A percentile compares a stretch with the other conserved stretches of the same genome.
These are phyloP conservation scores for Ceratobasidium sp. DNA, from an alignment of 1,284 basidiomycete genomes.

Conservation along the genomic window DNA sequence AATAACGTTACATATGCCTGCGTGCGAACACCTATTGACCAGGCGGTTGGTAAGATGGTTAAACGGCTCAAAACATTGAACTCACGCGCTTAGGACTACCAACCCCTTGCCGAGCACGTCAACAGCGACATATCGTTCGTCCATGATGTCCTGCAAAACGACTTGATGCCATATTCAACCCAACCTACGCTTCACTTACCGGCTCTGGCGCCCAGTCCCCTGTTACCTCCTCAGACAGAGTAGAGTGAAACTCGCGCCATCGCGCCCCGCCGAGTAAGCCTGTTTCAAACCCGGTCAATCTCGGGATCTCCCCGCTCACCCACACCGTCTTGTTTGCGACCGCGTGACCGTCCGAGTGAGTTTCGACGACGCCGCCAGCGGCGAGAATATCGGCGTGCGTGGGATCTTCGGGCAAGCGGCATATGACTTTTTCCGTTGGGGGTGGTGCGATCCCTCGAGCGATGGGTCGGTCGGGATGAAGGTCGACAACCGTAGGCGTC, in stretches of 20 bases:
- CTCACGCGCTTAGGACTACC: conserved; percentile 81
- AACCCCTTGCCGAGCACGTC: conserved; percentile 81
- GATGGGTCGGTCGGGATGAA: conserved; percentile 76
- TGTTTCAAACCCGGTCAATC: conserved; percentile 69
- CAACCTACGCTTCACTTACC: conserved; percentile 50
- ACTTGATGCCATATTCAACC: background rate
- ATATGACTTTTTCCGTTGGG: conserved; percentile 62
- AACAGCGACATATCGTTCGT: conserved; percentile 78
- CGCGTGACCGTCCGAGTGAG: conserved; percentile 63
- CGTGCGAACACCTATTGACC: conserved; percentile 72
- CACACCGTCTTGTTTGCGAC: conserved; percentile 68
- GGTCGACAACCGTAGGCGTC: conserved; percentile 64
- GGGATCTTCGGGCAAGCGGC: conserved; percentile 70
- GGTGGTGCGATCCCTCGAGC: conserved; percentile 76
- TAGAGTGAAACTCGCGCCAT: conserved; percentile 59
- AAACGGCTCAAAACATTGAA: conserved; percentile 41
- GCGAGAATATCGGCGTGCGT: conserved; percentile 68
- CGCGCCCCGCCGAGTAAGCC: conserved; percentile 72
- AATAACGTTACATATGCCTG: conserved; percentile 83
- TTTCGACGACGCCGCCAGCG: conserved; percentile 64
- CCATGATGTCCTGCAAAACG: conserved; percentile 68
- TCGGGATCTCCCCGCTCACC: conserved; percentile 80
- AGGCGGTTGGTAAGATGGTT: background rate
- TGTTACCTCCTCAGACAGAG: conserved; percentile 44
- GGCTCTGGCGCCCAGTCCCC: conserved; percentile 67